Evolutionary conservation across 116 monocot genomes (phyloP), one percentile per base, ranked within the genome.

Genomic region (Papilionanthe hybrid): DNA sequence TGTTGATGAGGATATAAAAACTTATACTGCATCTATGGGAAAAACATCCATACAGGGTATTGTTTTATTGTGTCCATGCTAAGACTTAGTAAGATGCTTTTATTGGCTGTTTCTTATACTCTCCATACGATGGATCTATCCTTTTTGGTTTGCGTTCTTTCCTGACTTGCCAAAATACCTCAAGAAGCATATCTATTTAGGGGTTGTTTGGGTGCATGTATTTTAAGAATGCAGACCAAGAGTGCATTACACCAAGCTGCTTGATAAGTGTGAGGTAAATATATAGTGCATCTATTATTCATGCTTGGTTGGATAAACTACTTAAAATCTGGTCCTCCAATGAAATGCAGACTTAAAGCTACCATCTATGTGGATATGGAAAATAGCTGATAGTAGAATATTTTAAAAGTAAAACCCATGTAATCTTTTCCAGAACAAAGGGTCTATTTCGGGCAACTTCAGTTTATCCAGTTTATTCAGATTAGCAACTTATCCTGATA

Each of bases 1-100:
- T 1, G 42, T 83, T 25, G 79, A 85, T 81, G 86, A 87, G 25
- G 92, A 85, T 3, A 45, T 41, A 37, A 81, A 60, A 53, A 55
- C 83, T 69, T 71, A 29, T 42, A 50, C n/a, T 72, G 72, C 81
- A 47, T 80, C 82, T 66, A 50, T 30, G 17, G 83, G 81, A 29
- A 57, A 57, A 63, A 7, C 78, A 2, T 75, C 79, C 27, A 19
- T 20, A 63, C 23, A 79, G 72, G 84, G 84, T 87, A 84, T 75
- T 73, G 19, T 45, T 44, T 75, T 12, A 75, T 20, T 73, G 17
- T 37, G 15, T 44, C 6, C 22, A 37, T n/a, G 32, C 32, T 69
- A 32, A 69, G 15, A 37, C 30, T 5, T 37, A 5, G 41, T 73
- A 9, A 37, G 4, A 37, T 69, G 18, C 44, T 44, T 73, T 11